These are phyloP conservation scores for Nicotiana paniculata DNA, from an alignment of 257 asterid species.

Conservation along the genomic window DNA sequence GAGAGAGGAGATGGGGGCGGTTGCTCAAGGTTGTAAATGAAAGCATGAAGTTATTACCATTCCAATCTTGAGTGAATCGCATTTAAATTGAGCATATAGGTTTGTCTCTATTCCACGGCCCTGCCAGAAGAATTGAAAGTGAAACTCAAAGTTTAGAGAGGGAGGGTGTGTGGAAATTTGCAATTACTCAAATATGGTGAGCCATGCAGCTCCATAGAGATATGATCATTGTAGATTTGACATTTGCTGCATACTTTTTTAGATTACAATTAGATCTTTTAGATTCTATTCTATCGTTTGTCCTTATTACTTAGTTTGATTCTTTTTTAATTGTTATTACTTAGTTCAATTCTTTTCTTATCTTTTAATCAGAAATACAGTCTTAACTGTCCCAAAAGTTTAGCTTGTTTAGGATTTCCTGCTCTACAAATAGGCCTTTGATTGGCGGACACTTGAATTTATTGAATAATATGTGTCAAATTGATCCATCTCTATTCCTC, in stretches of 20 bases:
- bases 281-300: neutral
- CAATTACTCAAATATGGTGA: neutral
- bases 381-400: neutral
- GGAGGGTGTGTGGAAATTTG: neutral
- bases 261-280: neutral
- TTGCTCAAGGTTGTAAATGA: neutral
- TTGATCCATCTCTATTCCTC: neutral
- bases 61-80: conserved; percentile 90
- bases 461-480: neutral
- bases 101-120: conserved; percentile 98
- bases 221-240: neutral
- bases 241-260: neutral
- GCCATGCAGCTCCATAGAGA: neutral
- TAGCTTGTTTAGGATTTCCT: neutral
- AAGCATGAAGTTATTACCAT: conserved; percentile 47
- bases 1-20: neutral
- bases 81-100: conserved; percentile 82
- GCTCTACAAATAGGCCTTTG: neutral
- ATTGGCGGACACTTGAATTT: neutral
- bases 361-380: neutral
- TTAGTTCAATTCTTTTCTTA: neutral
- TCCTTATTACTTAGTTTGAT: too few species aligned
- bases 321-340: too few species aligned
- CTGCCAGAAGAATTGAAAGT: conserved; percentile 25
- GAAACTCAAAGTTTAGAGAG: neutral